phyloP scores from a whole-genome alignment of 495 filamentous ascomycete genomes.

The Friedmanniomyces simplex region DNA sequence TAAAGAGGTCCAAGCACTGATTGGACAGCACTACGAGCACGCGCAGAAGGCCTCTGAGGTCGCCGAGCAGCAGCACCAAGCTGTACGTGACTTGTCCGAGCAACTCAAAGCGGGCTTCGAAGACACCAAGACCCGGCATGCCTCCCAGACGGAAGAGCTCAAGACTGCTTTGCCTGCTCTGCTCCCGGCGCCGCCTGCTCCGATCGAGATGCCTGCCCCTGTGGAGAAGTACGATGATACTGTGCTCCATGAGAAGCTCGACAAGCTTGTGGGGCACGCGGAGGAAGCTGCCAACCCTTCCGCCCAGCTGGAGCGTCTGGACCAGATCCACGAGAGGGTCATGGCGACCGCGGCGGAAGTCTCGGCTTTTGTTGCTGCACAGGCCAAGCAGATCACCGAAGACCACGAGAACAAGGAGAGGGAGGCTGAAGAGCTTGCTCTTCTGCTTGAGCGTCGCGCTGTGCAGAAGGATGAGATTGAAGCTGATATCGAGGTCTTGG shows the following conservation, averaged over 20 bases:
- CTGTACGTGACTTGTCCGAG: conserved; percentile 22
- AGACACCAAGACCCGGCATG: conserved; percentile 24
- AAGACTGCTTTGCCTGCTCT: conserved; percentile 44
- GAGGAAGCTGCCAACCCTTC: conserved; percentile 41
- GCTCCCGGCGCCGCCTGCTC: conserved; percentile 35
- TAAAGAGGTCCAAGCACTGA: conserved; percentile 68
- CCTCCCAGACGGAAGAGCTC: conserved; percentile 40
- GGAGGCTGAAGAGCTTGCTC: conserved; percentile 68
- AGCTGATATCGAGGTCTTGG: conserved; percentile 52
- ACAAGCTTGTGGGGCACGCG: conserved; percentile 61
- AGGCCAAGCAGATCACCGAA: conserved; percentile 66
- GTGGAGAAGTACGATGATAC: conserved; percentile 56
- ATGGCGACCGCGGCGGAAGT: conserved; percentile 76
- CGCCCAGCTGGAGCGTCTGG: conserved; percentile 61
- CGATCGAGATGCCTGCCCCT: conserved; percentile 18
- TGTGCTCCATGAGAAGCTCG: conserved; percentile 70
- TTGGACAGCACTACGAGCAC: conserved; percentile 72
- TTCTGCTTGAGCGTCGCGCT: conserved; percentile 68
- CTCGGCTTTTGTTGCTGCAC: conserved; percentile 69
- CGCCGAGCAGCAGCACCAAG: conserved; percentile 17
- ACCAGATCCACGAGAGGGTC: conserved; percentile 83
- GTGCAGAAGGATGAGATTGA: conserved; percentile 73
- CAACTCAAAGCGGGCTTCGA: conserved; percentile 23
- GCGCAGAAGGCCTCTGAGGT: conserved; percentile 38
- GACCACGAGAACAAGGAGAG: conserved; percentile 70